Evolutionary conservation across 108 stramenopile genomes (phyloP), one percentile per base, ranked within the genome.

Genomic region (Schizochytrium sp.): DNA sequence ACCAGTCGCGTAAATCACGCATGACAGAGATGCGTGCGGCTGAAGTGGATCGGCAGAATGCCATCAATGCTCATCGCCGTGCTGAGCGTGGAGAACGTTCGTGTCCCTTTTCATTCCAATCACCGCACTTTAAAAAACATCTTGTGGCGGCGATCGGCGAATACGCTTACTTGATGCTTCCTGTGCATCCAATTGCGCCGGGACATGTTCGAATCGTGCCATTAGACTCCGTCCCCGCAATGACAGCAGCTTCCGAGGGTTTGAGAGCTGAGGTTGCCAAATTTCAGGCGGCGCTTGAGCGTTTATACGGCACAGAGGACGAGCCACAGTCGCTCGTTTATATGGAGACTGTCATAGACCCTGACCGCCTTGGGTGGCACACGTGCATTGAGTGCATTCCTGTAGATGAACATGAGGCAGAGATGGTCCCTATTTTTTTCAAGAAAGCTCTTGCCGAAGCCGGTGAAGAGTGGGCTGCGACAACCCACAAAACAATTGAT

Each of bases 381-480:
- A 83, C 76, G 17, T 83, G 76, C 76, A 7, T 83, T 10, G 76
- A 83, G 47, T 83, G 76, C 55, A 53, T 83, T 10, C 76, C 76
- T 56, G 76, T 83, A 17, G 76, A 83, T 28, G 76, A 83, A 28
- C 10, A 13, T 7, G 76, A 83, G 53, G 76, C 76, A 1, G 76
- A 83, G 53, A 83, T 55, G 76, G 76, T 83, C 1, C 76, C 76
- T 47, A 83, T 83, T 5, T 83, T 83, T 2, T 83, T 83, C 3
- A 83, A 83, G 55, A 83, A 83, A 53, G 76, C 76, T 17, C 76
- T 83, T 40, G 10, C 55, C 17, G 76, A 83, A 28, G 53, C 50
- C n/a, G 76, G 76, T n/a, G 76, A 83, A n/a, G 76, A 83, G 28
- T 83, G 76, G 76, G 5, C 76, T 17, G 76, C 50, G 76, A 53